Evolutionary conservation across 2,329 filamentous ascomycete species (phyloP).

Genomic region (Sarocladiaceae sp.): DNA sequence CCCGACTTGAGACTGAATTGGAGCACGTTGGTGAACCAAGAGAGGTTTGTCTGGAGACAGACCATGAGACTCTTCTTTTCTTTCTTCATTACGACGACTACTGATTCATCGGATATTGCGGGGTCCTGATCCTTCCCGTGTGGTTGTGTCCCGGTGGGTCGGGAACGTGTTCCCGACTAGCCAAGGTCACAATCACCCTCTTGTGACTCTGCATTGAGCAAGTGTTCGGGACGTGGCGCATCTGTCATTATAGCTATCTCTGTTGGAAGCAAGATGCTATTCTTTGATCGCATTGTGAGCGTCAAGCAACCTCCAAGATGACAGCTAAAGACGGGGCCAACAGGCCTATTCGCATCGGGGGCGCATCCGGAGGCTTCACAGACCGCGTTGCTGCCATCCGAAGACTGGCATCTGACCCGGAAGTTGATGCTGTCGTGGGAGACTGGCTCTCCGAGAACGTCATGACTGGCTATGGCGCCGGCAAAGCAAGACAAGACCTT

Average conservation of each 20-base stretch:
- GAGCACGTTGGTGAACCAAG: too few relatives aligned
- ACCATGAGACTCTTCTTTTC: background rate
- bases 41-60: too few relatives aligned
- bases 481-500: background rate
- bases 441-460: constrained; percentile 11
- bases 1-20: constrained; percentile 12
- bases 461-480: constrained; percentile 7
- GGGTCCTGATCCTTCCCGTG: background rate
- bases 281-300: too few relatives aligned
- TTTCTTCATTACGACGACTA: background rate
- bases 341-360: constrained; percentile 22
- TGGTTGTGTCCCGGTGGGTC: constrained; percentile 1
- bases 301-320: too few relatives aligned
- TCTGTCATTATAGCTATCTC: too few relatives aligned
- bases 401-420: constrained; percentile 16
- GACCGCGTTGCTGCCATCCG: constrained; percentile 24
- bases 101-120: constrained; percentile 13
- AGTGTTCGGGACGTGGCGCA: too few relatives aligned
- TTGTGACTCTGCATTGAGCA: too few relatives aligned
- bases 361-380: constrained; percentile 23
- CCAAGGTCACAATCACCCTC: too few relatives aligned
- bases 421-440: constrained; percentile 7
- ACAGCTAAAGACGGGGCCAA: background rate
- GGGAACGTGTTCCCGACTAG: constrained; percentile 5
- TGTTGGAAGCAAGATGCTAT: background rate